These are phyloP conservation scores for Phytophthora pluvialis DNA, from an alignment of 352 stramenopile species.

Conservation along the genomic window DNA sequence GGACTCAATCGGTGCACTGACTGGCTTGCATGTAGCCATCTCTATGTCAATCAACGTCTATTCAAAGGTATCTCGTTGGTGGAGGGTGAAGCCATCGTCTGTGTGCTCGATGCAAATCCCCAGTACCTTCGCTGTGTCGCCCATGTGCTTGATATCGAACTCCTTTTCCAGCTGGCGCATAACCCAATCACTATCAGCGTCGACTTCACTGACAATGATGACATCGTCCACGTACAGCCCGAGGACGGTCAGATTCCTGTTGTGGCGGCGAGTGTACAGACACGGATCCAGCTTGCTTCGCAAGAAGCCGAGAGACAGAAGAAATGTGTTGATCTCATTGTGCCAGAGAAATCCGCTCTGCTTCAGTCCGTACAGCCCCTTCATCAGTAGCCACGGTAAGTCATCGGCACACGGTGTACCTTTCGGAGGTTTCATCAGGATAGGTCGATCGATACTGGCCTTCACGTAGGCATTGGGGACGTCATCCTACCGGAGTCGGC, in stretches of 20 bases:
- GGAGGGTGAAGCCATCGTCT: not conserved
- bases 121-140: not conserved
- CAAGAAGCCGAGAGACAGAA: not conserved
- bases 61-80: slow-evolving; percentile 5
- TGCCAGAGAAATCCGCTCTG: not conserved
- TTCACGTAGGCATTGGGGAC: not conserved
- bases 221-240: slow-evolving; percentile 16
- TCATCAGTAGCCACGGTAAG: not conserved
- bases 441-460: not conserved
- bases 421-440: slow-evolving; percentile 1
- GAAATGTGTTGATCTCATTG: slow-evolving; percentile 7
- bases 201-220: not conserved
- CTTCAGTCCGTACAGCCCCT: not conserved
- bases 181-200: slow-evolving; percentile 1
- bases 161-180: not conserved
- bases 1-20: not conserved
- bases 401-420: not conserved
- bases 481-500: not conserved
- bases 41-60: slow-evolving; percentile 3
- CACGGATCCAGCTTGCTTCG: slow-evolving; percentile 15
- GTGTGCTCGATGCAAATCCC: slow-evolving; percentile 6
- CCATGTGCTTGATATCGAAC: slow-evolving; percentile 19
- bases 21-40: slow-evolving; percentile 3
- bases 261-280: not conserved
- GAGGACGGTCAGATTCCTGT: not conserved